Percentiles rank a stretch among this genome's conserved stretches.
Conservation (phyloP, 768 basidiomycete genomes). For the Lactarius vividus region DNA sequence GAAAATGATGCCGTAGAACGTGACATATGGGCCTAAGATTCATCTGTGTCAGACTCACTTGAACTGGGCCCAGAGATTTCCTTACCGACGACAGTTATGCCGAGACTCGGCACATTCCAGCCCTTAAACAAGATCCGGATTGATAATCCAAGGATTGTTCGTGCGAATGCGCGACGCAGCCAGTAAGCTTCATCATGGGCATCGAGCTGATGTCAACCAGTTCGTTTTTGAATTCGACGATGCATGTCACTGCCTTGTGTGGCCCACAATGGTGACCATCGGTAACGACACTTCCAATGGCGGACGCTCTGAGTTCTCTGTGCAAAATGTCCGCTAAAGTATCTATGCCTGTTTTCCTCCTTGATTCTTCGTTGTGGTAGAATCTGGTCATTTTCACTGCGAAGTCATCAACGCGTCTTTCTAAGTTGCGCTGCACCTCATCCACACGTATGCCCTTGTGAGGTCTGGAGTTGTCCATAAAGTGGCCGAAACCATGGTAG, state of each 20-base stretch:
- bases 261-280: background rate
- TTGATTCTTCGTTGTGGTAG: no score
- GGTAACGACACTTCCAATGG: no score
- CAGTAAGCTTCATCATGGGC: background rate
- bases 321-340: no score
- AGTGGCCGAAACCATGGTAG: background rate
- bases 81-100: background rate
- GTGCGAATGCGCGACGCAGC: background rate
- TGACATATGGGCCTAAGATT: slow-evolving; percentile 1
- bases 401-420: no score
- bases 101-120: slow-evolving; percentile 12
- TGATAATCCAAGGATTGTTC: background rate
- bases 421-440: no score
- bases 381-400: no score
- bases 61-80: no score
- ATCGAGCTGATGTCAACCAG: background rate
- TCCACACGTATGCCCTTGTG: no score
- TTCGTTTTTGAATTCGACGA: background rate
- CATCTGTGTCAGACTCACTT: background rate
- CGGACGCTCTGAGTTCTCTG: no score
- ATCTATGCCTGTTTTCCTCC: no score
- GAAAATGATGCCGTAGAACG: background rate
- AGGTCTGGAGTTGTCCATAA: background rate
- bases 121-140: background rate
- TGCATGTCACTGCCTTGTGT: background rate